Percentiles rank a stretch among this genome's conserved stretches.
Conservation (phyloP, 1,284 basidiomycete genomes). For the Lentinus polychrous region DNA sequence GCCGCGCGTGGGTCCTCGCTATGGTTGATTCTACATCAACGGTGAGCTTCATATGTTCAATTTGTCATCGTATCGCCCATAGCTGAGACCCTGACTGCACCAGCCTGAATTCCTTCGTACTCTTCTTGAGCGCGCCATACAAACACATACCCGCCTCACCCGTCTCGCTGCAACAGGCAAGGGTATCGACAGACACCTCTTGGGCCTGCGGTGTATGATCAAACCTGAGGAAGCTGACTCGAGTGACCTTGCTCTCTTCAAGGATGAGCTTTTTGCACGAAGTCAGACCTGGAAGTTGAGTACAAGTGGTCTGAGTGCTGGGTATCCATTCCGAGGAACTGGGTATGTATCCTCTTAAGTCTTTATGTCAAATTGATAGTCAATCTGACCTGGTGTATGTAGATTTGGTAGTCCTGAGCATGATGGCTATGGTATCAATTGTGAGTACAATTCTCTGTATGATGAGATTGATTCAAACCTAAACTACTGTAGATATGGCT, state of each 20-base stretch:
- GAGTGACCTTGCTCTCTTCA: slow-evolving; percentile 47
- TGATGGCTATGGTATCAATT: slow-evolving; percentile 91
- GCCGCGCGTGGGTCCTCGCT: slow-evolving; percentile 72
- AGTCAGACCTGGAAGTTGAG: slow-evolving; percentile 89
- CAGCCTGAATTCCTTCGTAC: slow-evolving; percentile 41
- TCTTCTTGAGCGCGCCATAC: slow-evolving; percentile 64
- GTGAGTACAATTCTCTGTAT: slow-evolving; percentile 44
- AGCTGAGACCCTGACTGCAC: background rate
- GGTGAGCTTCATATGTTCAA: slow-evolving; percentile 30
- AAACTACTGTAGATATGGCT: slow-evolving; percentile 60
- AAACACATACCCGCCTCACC: slow-evolving; percentile 71
- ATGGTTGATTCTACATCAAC: slow-evolving; percentile 55
- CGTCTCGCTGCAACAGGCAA: slow-evolving; percentile 78
- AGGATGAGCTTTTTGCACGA: slow-evolving; percentile 73
- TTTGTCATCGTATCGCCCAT: background rate
- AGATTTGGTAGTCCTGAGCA: slow-evolving; percentile 75
- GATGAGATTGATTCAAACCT: background rate
- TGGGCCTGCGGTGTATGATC: slow-evolving; percentile 76
- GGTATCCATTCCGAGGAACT: slow-evolving; percentile 85
- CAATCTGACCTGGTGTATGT: background rate
- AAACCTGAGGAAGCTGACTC: slow-evolving; percentile 30
- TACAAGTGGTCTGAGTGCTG: slow-evolving; percentile 87
- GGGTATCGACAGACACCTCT: slow-evolving; percentile 89
- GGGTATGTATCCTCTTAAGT: slow-evolving; percentile 44
- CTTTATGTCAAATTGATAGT: slow-evolving; percentile 8